phyloP scores from a whole-genome alignment of 768 basidiomycete species.

The Lentinula guzmanii region DNA sequence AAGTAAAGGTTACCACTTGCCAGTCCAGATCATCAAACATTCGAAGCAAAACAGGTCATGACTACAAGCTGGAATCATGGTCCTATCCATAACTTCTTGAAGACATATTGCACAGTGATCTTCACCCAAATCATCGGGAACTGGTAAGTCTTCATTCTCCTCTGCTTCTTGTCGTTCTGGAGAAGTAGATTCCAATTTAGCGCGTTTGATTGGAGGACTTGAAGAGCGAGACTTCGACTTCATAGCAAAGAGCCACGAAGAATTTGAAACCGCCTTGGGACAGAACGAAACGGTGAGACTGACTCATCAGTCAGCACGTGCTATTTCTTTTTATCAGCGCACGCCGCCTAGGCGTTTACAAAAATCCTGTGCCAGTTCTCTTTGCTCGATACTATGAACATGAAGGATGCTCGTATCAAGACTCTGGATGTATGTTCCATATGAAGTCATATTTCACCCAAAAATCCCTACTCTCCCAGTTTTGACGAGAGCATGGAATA shows the following conservation, averaged over 20 bases:
- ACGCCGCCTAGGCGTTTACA: too few relatives aligned
- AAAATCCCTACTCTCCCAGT: too few relatives aligned
- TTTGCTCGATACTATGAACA: too few relatives aligned
- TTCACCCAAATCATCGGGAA: slow-evolving; percentile 32
- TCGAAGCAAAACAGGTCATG: slow-evolving; percentile 89
- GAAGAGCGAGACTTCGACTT: slow-evolving; percentile 8
- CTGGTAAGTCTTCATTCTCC: slow-evolving; percentile 14
- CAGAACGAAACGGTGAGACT: too few relatives aligned
- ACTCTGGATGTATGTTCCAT: too few relatives aligned
- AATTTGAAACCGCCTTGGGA: neutral
- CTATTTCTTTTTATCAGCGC: too few relatives aligned
- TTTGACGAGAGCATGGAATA: too few relatives aligned
- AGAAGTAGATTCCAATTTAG: slow-evolving; percentile 24
- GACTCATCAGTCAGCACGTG: too few relatives aligned
- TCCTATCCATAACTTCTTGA: slow-evolving; percentile 68
- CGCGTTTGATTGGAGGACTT: slow-evolving; percentile 32
- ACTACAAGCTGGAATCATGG: slow-evolving; percentile 78
- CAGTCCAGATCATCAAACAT: slow-evolving; percentile 82
- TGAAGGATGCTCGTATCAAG: too few relatives aligned
- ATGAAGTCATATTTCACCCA: too few relatives aligned
- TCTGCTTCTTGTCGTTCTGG: slow-evolving; percentile 7
- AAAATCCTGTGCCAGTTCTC: too few relatives aligned
- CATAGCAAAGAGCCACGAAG: neutral
- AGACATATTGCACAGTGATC: slow-evolving; percentile 86
- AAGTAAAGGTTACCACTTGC: slow-evolving; percentile 32